A percentile compares a stretch with the other conserved stretches of the same genome.
These are phyloP conservation scores for Russula compacta DNA, from an alignment of 768 basidiomycete species.

Conservation along the genomic window DNA sequence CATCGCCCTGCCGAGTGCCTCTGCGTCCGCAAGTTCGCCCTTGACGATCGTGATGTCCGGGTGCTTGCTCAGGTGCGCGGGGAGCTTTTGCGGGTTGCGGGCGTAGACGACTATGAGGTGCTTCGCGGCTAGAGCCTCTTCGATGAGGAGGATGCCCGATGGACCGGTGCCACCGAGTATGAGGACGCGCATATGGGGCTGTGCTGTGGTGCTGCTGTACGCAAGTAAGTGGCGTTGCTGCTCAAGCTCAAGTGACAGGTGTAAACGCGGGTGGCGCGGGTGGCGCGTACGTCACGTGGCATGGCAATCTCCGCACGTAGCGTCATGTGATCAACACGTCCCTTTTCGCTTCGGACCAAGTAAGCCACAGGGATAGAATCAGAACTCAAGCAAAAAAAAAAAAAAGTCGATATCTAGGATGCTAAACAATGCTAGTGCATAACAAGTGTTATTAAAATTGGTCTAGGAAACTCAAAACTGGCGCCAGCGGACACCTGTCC, in stretches of 20 bases:
- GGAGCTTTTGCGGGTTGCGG: conserved; percentile 55
- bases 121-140: conserved; percentile 39
- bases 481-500: no score
- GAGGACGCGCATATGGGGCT: conserved; percentile 40
- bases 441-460: neutral
- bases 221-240: no score
- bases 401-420: no score
- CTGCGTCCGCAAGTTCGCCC: conserved; percentile 46
- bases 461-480: neutral
- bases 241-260: no score
- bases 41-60: conserved; percentile 40
- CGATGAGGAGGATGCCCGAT: conserved; percentile 46
- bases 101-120: conserved; percentile 52
- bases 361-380: no score
- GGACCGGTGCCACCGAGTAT: conserved; percentile 67
- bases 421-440: neutral
- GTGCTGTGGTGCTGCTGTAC: no score
- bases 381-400: no score
- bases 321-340: no score
- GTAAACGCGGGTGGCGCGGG: no score
- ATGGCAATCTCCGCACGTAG: no score
- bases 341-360: no score
- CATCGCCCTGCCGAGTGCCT: conserved; percentile 42
- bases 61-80: conserved; percentile 39
- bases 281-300: no score